A percentile compares a stretch with the other conserved stretches of the same genome.
Conservation (phyloP, 1,284 basidiomycete species). For the Retiboletus flavoniger region DNA sequence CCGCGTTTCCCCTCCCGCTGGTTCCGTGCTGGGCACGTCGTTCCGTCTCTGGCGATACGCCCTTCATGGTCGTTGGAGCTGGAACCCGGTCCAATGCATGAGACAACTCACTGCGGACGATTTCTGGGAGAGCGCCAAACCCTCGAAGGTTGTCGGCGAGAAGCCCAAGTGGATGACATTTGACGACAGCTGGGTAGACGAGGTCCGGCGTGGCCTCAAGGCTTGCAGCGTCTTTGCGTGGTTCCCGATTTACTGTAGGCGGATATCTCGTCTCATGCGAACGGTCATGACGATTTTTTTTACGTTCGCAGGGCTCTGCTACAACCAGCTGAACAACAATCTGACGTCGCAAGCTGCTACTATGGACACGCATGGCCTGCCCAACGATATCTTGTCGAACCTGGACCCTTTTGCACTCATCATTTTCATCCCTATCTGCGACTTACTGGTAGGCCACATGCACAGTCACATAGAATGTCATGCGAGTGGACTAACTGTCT, state of each 20-base stretch:
- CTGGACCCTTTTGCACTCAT: slow-evolving; percentile 76
- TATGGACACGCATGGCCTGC: slow-evolving; percentile 71
- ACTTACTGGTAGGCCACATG: slow-evolving; percentile 43
- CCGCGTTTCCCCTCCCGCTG: slow-evolving; percentile 65
- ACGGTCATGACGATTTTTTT: neutral
- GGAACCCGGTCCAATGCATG: slow-evolving; percentile 51
- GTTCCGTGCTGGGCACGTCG: slow-evolving; percentile 67
- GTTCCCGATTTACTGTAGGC: slow-evolving; percentile 70
- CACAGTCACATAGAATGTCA: neutral
- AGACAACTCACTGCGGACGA: slow-evolving; percentile 54
- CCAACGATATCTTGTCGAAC: slow-evolving; percentile 82
- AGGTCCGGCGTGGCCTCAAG: slow-evolving; percentile 78
- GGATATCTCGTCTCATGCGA: neutral
- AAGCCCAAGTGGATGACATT: slow-evolving; percentile 70
- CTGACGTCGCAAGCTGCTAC: slow-evolving; percentile 74
- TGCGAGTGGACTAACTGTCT: neutral
- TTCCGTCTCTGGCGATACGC: slow-evolving; percentile 53
- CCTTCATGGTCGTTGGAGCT: slow-evolving; percentile 54
- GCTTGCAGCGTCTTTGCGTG: slow-evolving; percentile 83
- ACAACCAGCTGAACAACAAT: slow-evolving; percentile 79
- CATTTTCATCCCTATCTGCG: slow-evolving; percentile 72
- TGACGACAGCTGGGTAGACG: slow-evolving; percentile 81
- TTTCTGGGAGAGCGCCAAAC: slow-evolving; percentile 83
- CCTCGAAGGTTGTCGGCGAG: slow-evolving; percentile 46
- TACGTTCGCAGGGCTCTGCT: slow-evolving; percentile 58